Percentiles rank a stretch among this genome's conserved stretches.
Evolutionary conservation across 345 rosid genomes (phyloP).

Genomic region (Salix exigua): DNA sequence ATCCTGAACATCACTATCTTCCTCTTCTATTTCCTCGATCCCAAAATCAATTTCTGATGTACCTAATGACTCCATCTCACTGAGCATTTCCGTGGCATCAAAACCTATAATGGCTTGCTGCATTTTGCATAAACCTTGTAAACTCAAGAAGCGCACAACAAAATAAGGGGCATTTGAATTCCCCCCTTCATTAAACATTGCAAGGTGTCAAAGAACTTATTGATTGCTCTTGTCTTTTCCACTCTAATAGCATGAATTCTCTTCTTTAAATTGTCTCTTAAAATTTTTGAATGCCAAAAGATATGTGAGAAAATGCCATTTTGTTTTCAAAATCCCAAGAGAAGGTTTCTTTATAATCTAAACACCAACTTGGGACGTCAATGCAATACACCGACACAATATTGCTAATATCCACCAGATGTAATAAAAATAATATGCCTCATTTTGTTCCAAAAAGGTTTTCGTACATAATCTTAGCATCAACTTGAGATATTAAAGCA

Average conservation of each 20-base stretch:
- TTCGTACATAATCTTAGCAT: background rate
- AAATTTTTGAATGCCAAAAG: background rate
- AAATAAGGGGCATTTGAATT: background rate
- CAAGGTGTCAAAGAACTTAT: background rate
- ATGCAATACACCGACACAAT: background rate
- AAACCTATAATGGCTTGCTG: constrained; percentile 91
- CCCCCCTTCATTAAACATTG: background rate
- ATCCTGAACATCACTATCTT: constrained; percentile 55
- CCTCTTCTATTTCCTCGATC: constrained; percentile 59
- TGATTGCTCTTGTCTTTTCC: background rate
- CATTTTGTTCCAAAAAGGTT: background rate
- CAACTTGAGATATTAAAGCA: background rate
- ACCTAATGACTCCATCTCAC: constrained; percentile 67
- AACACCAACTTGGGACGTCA: background rate
- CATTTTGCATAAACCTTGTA: constrained; percentile 26
- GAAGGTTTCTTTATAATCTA: background rate
- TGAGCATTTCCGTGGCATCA: constrained; percentile 70
- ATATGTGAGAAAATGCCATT: background rate
- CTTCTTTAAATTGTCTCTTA: background rate
- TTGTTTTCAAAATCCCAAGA: background rate
- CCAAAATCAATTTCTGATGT: constrained; percentile 69
- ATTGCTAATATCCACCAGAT: background rate
- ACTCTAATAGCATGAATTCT: background rate
- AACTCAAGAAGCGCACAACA: constrained; percentile 4
- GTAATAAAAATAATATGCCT: background rate